A percentile compares a stretch with the other conserved stretches of the same genome.
Conservation (phyloP, 495 filamentous ascomycete genomes). For the Chaetomium fimeti region DNA sequence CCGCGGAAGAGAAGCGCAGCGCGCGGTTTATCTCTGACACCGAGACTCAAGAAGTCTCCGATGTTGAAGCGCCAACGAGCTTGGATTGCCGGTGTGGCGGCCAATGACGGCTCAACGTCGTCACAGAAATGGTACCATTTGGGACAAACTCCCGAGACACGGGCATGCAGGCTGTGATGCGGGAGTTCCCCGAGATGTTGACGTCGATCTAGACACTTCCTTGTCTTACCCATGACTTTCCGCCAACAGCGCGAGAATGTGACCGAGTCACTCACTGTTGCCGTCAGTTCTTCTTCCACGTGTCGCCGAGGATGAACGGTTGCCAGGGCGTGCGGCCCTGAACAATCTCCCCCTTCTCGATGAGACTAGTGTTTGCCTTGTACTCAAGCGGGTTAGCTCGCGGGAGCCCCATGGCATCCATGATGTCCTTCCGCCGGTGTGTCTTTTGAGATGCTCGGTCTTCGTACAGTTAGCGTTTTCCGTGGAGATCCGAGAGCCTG, state of each 20-base stretch:
- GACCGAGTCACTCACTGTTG: neutral
- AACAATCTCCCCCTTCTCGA: neutral
- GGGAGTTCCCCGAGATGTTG: neutral
- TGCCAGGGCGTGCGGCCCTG: neutral
- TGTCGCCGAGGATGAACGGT: neutral
- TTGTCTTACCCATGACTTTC: neutral
- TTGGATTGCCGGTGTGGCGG: neutral
- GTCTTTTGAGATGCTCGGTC: neutral
- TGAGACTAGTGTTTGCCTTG: conserved; percentile 6
- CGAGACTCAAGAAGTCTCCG: conserved; percentile 6
- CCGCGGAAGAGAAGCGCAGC: neutral
- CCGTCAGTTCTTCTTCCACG: neutral
- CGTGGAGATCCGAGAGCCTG: neutral
- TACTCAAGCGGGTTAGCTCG: neutral
- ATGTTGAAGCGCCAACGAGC: neutral
- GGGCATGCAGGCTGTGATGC: neutral
- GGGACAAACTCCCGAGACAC: conserved; percentile 6
- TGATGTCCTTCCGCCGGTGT: neutral
- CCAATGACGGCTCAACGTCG: neutral
- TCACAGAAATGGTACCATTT: conserved; percentile 5
- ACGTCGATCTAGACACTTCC: neutral
- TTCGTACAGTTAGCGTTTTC: neutral
- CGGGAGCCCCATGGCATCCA: neutral
- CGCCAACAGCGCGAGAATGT: neutral
- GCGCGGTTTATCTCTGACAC: neutral